Evolutionary conservation across 371 early-diverging fungal species (phyloP), one percentile per base, ranked within the genome.

Genomic region (Haplosporangium sp.): DNA sequence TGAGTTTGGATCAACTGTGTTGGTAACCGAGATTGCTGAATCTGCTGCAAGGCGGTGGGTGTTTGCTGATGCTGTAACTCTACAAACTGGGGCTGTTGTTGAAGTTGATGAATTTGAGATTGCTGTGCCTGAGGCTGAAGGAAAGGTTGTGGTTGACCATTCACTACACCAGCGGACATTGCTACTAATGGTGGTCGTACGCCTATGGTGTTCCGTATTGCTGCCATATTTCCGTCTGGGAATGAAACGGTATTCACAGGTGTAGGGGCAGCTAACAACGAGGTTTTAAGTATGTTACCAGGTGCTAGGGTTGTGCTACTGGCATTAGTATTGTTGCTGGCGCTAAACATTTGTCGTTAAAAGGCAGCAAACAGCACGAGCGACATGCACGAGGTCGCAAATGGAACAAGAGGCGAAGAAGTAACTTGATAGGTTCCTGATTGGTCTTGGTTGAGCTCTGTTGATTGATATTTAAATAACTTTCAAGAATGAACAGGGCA

Each of bases 1-100:
- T 69, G 70, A 34, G 56, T 20, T 42, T 61, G 64, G 17, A 45
- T 56, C 15, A 58, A 50, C 59, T 64, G 64, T 27, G 63, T 47
- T 15, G 27, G 71, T 5, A 39, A 59, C 35, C 58, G 64, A 9
- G 42, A 57, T 38, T 61, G 69, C 45, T 45, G 57, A 6, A 44
- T 56, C 45, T 61, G 63, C 9, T 69, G 61, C 17, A 38, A 45
- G 45, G 15, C 8, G 10, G 15, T 15, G 15, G 45, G 45, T 15
- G 15, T 45, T 45, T 45, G 61, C 44, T 61, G 61, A 10, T 39
- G 39, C 4, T 61, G 38, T 19, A n/a, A 19, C 8, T 42, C 58
- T 37, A 17, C 9, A 37, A 20, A 34, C 19, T 44, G 57, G 10
- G 55, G 68, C 27, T 68, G 68, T 7, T 40, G 61, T 47, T 63